Conservation (phyloP, 1,284 basidiomycete species). For the Butyriboletus appendiculatus region DNA sequence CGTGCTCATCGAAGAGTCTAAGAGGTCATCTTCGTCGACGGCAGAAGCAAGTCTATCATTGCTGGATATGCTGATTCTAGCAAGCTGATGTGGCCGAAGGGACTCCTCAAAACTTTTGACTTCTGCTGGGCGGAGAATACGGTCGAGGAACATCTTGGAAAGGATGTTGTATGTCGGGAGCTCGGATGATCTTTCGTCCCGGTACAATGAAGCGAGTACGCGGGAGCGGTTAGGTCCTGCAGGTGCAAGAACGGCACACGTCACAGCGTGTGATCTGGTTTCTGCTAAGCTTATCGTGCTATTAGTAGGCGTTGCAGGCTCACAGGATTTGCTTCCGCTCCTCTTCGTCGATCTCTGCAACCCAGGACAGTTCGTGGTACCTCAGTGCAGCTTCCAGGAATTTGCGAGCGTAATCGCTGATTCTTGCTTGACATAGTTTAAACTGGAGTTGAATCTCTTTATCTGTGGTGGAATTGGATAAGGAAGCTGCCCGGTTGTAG, state of each 20-base stretch:
- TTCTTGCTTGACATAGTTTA: slow-evolving; percentile 89
- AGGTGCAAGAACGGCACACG: slow-evolving; percentile 95
- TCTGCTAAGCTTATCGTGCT: slow-evolving; percentile 6
- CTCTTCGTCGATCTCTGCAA: slow-evolving; percentile 86
- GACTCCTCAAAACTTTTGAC: slow-evolving; percentile 88
- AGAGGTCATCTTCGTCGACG: slow-evolving; percentile 54
- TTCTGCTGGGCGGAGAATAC: slow-evolving; percentile 89
- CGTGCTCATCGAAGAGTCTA: slow-evolving; percentile 61
- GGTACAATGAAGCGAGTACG: slow-evolving; percentile 87
- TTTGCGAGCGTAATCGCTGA: slow-evolving; percentile 88
- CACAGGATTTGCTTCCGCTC: slow-evolving; percentile 87
- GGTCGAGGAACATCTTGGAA: slow-evolving; percentile 96
- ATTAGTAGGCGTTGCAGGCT: slow-evolving; percentile 31
- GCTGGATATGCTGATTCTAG: slow-evolving; percentile 81
- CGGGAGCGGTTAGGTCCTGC: slow-evolving; percentile 95
- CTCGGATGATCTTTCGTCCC: slow-evolving; percentile 87
- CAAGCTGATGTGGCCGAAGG: slow-evolving; percentile 91
- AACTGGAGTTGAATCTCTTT: slow-evolving; percentile 78
- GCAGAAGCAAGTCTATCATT: slow-evolving; percentile 74
- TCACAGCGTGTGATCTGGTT: slow-evolving; percentile 85
- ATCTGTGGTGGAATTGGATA: slow-evolving; percentile 79
- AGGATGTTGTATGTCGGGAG: slow-evolving; percentile 88
- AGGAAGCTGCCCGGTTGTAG: slow-evolving; percentile 92
- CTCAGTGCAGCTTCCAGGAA: slow-evolving; percentile 95
- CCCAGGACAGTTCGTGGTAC: slow-evolving; percentile 93